Conservation (phyloP, 2,329 filamentous ascomycete genomes). For the Fusarium mexicanum region DNA sequence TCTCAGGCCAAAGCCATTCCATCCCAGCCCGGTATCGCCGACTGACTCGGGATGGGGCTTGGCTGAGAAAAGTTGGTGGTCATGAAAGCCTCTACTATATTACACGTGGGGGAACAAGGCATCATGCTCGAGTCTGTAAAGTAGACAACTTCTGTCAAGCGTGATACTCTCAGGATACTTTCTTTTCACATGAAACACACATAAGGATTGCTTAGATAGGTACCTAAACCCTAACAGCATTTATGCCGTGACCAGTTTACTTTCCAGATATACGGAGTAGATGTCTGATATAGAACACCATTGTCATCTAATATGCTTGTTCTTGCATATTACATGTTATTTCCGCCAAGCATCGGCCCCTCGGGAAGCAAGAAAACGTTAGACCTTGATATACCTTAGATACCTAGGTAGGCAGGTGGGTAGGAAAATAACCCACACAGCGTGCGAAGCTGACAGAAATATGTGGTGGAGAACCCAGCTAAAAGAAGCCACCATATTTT, state of each 20-base stretch:
- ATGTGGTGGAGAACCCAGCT: no score
- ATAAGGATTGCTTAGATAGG: background rate
- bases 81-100: background rate
- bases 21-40: background rate
- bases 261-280: background rate
- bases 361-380: no score
- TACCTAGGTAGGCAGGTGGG: no score
- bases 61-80: slow-evolving; percentile 1
- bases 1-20: background rate
- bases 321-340: background rate
- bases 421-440: no score
- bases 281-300: background rate
- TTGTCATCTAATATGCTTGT: background rate
- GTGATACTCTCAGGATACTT: background rate
- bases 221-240: background rate
- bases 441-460: no score
- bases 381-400: no score
- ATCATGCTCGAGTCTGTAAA: background rate
- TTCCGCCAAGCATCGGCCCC: background rate
- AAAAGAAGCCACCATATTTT: no score
- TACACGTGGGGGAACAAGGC: background rate
- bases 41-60: slow-evolving; percentile 14
- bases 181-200: background rate
- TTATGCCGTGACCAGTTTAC: background rate
- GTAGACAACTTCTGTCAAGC: background rate